Base-by-base conservation (phyloP, 306 rosid species). In the Malus orientalis region DNA sequence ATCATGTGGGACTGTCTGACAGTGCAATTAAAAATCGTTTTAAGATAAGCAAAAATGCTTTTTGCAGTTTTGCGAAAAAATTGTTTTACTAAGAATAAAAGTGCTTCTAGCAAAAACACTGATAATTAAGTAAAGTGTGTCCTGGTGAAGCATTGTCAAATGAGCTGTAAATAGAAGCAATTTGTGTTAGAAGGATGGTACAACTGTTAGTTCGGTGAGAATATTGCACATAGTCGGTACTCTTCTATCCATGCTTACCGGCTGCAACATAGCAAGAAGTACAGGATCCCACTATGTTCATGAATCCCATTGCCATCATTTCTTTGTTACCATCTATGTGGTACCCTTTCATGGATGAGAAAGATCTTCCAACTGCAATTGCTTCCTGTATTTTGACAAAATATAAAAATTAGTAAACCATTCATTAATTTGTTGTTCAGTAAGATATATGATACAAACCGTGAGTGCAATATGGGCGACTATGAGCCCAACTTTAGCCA, bases 251-350 rank as follows among this genome's bases (percentile, higher is more conserved):
- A 58, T n/a, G 18, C 62, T 66, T 87, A 91, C 98, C 98, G 53
- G 97, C 92, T 61, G 98, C 95, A 58, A 89, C 89, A 78, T 90
- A 95, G 84, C 97, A 95, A 11, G 98, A 95, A 73, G 97, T 90
- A 55, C 89, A 82, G 57, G 98, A 95, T 63, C 98, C 98, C 9
- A 87, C 81, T 62, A 95, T 76, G 90, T 95, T 95, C 86, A 90
- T 88, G 76, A 86, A 65, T 22, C 98, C 97, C 55, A 92, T 79
- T 11, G 97, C 87, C 36, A 92, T 57, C 98, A 92, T 89, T 75
- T 95, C 97, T 81, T 83, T 95, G 92, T 92, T 95, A 32, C 97
- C 98, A 33, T 90, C 93, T 5, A 90, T 79, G 74, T 76, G 91
- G 83, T 92, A 95, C 20, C 93, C 95, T 83, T 88, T 88, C 36